Base-by-base conservation (phyloP, 1,284 basidiomycete genomes). In the Ustilago xerochloae region DNA sequence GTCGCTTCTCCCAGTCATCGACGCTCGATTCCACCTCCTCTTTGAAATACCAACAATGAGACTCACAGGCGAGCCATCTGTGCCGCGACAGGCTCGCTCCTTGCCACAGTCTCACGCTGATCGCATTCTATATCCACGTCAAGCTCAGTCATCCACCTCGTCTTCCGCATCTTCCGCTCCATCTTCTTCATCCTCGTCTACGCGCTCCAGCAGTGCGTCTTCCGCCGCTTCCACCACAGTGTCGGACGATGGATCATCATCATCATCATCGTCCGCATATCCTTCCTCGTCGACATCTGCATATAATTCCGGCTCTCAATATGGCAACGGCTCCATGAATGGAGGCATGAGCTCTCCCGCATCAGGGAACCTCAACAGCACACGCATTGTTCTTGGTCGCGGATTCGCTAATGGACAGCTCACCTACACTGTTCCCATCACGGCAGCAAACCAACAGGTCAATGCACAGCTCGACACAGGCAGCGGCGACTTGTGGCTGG, bases 391-490 rank as follows among this genome's bases (percentile, higher is more conserved):
- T 2, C 74, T 81, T 9, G 55, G 56, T 2, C 51, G 64, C 26
- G 75, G 72, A 18, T 79, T 67, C 30, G 43, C 58, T 46, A 67
- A 69, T 47, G 74, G 77, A 12, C 76, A 81, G 62, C 73, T 80
- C 53, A 64, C 64, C 36, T 81, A 81, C 59, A 75, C 63, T 8
- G 58, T 74, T 4, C 79, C 79, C 33, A 58, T 81, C 57, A 56
- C 49, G 32, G 39, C 71, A 36, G 73, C 62, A 30, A 66, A 68
- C 35, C 75, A 81, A 59, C 55, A 61, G 24, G 4, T 81, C 50
- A 65, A 68, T 45, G 58, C 75, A 5, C 79, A 81, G 60, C 59
- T 80, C 54, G 79, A 81, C 63, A 81, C 79, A 7, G 78, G 78
- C 55, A 74, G 69, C 48, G 60, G 64, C 20, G 79, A 81, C 46